These are phyloP conservation scores for Pseudoperonospora humuli DNA, from an alignment of 352 stramenopile genomes.

Conservation along the genomic window DNA sequence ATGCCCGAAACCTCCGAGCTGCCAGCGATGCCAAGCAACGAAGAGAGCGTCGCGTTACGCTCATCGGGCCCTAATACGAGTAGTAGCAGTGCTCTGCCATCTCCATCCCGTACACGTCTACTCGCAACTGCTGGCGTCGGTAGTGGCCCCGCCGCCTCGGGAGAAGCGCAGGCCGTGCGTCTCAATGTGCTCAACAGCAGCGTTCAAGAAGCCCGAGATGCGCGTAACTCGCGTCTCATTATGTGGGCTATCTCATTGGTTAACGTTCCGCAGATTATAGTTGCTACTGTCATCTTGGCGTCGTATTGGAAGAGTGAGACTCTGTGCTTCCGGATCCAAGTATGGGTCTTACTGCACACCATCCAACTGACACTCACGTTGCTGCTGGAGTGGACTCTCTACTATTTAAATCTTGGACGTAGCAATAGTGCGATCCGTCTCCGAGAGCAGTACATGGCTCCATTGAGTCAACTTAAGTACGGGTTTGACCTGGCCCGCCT, in stretches of 20 bases:
- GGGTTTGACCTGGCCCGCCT: constrained; percentile 61
- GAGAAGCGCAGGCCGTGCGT: constrained; percentile 72
- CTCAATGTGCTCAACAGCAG: constrained; percentile 82
- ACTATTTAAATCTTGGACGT: constrained; percentile 52
- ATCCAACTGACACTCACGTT: constrained; percentile 60
- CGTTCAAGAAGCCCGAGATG: constrained; percentile 71
- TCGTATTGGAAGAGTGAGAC: constrained; percentile 64
- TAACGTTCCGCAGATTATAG: constrained; percentile 69
- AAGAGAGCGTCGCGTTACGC: constrained; percentile 24
- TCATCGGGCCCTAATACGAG: constrained; percentile 10
- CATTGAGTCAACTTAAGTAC: constrained; percentile 76
- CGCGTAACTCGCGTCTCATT: constrained; percentile 70
- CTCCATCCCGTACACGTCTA: constrained; percentile 21
- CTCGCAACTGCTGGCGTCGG: constrained; percentile 20
- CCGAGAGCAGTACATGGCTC: constrained; percentile 60
- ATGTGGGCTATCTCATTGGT: constrained; percentile 73
- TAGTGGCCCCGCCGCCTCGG: constrained; percentile 21
- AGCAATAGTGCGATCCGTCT: constrained; percentile 52
- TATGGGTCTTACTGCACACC: constrained; percentile 77
- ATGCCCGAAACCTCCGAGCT: constrained; percentile 12
- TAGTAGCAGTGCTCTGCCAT: constrained; percentile 13
- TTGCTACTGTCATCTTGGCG: constrained; percentile 44
- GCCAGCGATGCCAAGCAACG: constrained; percentile 16
- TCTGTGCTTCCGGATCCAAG: constrained; percentile 75
- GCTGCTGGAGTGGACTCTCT: constrained; percentile 66